Conservation (phyloP, 1,139 yeast species). For the Yamadazyma mexicana region DNA sequence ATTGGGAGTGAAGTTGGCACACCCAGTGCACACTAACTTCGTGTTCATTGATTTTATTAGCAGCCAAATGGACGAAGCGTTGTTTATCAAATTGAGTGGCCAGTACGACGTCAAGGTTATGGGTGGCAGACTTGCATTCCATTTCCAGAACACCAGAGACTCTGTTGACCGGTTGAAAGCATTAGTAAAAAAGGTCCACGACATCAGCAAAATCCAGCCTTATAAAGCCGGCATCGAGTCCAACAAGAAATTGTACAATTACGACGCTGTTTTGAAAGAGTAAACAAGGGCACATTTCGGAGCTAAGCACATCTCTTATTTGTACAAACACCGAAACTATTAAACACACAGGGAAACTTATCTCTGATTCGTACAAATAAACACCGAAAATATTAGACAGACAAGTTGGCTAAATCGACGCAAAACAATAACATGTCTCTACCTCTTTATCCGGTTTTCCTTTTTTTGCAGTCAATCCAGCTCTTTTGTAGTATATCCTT, state of each 20-base stretch:
- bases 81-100: conserved; percentile 25
- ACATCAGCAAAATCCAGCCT: conserved; percentile 32
- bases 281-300: not conserved
- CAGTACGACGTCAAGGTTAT: conserved; percentile 29
- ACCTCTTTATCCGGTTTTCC: too few species aligned
- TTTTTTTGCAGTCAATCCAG: too few species aligned
- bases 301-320: too few species aligned
- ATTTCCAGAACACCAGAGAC: conserved; percentile 37
- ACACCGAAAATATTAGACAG: too few species aligned
- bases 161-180: conserved; percentile 31
- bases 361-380: too few species aligned
- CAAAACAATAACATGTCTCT: too few species aligned
- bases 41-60: conserved; percentile 40
- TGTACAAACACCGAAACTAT: too few species aligned
- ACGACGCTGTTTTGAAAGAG: conserved; percentile 6
- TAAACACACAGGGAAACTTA: too few species aligned
- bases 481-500: too few species aligned
- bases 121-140: conserved; percentile 38
- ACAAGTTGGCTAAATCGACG: too few species aligned
- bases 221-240: conserved; percentile 12
- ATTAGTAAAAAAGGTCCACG: conserved; percentile 29
- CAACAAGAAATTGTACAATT: conserved; percentile 16
- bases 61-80: conserved; percentile 31
- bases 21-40: conserved; percentile 44
- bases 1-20: conserved; percentile 31